Conservation (phyloP, 306 rosid genomes). For the Gastrolobium villosum region DNA sequence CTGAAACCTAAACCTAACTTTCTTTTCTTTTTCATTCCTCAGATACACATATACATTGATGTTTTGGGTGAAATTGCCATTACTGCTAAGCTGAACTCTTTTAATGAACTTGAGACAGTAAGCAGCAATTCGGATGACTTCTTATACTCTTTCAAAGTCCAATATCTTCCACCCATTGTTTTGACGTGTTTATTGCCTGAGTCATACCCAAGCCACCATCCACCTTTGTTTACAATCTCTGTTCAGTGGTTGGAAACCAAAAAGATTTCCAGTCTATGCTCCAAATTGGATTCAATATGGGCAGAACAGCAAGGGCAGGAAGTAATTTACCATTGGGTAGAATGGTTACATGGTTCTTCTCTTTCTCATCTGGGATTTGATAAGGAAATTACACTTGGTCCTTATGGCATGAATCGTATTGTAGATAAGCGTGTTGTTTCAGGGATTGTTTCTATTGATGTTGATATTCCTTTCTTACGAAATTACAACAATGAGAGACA, state of each 20-base stretch:
- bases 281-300: slow-evolving; percentile 79
- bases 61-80: slow-evolving; percentile 62
- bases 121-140: slow-evolving; percentile 55
- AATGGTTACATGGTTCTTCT: slow-evolving; percentile 79
- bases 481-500: slow-evolving; percentile 71
- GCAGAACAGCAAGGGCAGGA: slow-evolving; percentile 78
- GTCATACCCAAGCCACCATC: slow-evolving; percentile 86
- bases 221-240: slow-evolving; percentile 75
- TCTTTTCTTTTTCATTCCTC: slow-evolving; percentile 24
- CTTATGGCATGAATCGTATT: slow-evolving; percentile 58
- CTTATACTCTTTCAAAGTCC: slow-evolving; percentile 73
- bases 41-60: slow-evolving; percentile 75
- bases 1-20: slow-evolving; percentile 17
- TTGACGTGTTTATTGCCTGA: slow-evolving; percentile 84
- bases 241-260: slow-evolving; percentile 79
- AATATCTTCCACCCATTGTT: slow-evolving; percentile 83
- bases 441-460: slow-evolving; percentile 64
- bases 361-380: slow-evolving; percentile 76
- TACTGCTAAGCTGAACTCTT: slow-evolving; percentile 66
- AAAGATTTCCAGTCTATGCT: slow-evolving; percentile 70
- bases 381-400: slow-evolving; percentile 74
- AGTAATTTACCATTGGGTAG: slow-evolving; percentile 92
- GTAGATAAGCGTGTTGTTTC: slow-evolving; percentile 75
- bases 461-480: slow-evolving; percentile 70
- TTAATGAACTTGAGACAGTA: slow-evolving; percentile 44